Percentiles rank a stretch among this genome's conserved stretches.
Evolutionary conservation across 169 alveolate genomes (phyloP).

Genomic region (Plasmodium falciparum): DNA sequence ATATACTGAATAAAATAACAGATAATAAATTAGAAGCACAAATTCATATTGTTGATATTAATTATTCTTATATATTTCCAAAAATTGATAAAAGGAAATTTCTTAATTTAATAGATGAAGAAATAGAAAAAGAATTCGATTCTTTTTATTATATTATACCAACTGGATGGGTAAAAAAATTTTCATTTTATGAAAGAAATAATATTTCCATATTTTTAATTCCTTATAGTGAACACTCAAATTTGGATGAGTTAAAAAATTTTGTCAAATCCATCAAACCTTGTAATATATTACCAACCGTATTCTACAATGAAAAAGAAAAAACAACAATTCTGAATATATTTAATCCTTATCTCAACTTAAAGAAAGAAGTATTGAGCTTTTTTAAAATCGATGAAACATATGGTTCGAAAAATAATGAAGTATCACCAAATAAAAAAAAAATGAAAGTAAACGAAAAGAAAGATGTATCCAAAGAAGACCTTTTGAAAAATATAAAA

Average conservation of each 20-base stretch:
- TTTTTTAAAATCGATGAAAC: conserved; percentile 31
- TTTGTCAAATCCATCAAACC: conserved; percentile 70
- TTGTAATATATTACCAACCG: conserved; percentile 69
- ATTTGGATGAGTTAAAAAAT: conserved; percentile 36
- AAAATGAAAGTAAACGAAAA: conserved; percentile 5
- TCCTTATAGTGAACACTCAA: conserved; percentile 77
- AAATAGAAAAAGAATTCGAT: conserved; percentile 69
- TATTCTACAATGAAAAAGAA: conserved; percentile 53
- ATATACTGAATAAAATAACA: conserved; percentile 59
- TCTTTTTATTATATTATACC: conserved; percentile 71
- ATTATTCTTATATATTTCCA: conserved; percentile 65
- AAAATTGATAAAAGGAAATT: conserved; percentile 58
- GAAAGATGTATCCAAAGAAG: conserved; percentile 10
- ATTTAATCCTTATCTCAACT: conserved; percentile 45
- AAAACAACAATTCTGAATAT: conserved; percentile 21
- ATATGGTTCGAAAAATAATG: conserved; percentile 22
- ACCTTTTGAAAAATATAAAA: conserved; percentile 6
- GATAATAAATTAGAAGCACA: conserved; percentile 71
- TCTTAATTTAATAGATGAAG: conserved; percentile 58
- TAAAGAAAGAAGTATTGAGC: conserved; percentile 22
- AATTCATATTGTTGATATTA: conserved; percentile 69
- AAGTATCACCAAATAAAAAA: conserved; percentile 5
- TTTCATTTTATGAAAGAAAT: conserved; percentile 45
- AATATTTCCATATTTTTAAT: conserved; percentile 58
- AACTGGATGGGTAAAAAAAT: conserved; percentile 77